Conservation (phyloP, 257 asterid genomes). For the Scutellaria galericulata region DNA sequence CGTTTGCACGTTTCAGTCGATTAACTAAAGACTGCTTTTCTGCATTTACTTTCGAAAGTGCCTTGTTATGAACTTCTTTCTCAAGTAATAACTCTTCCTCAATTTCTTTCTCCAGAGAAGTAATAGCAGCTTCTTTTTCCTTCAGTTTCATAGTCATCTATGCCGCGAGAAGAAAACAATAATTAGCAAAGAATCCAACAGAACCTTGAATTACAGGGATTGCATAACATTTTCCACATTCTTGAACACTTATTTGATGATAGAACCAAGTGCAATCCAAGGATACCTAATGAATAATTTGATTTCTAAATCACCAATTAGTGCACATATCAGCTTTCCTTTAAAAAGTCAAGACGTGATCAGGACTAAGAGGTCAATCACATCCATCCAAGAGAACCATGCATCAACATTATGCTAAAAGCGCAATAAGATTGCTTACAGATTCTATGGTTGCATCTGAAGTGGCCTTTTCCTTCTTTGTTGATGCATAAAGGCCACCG, state of each 20-base stretch:
- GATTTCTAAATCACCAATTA: not conserved
- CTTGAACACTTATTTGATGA: not conserved
- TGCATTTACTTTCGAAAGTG: slow-evolving; percentile 48
- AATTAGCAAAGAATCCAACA: slow-evolving; percentile 29
- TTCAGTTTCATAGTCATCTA: slow-evolving; percentile 67
- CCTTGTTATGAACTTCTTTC: slow-evolving; percentile 52
- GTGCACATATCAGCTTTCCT: not conserved
- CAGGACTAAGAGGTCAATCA: not conserved
- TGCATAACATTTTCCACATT: slow-evolving; percentile 4
- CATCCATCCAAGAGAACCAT: slow-evolving; percentile 19
- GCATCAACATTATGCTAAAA: not conserved
- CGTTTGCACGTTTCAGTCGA: slow-evolving; percentile 52
- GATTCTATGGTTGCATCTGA: slow-evolving; percentile 68
- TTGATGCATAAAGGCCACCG: slow-evolving; percentile 65
- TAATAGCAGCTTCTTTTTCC: slow-evolving; percentile 58
- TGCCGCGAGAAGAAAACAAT: slow-evolving; percentile 31
- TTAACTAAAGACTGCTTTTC: slow-evolving; percentile 54
- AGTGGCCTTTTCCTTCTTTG: slow-evolving; percentile 55
- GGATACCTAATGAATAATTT: not conserved
- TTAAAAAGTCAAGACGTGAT: too few species aligned
- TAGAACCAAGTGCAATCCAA: too few species aligned
- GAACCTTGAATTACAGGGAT: not conserved
- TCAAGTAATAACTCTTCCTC: slow-evolving; percentile 59
- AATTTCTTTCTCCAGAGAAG: slow-evolving; percentile 51
- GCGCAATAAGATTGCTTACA: slow-evolving; percentile 52